These are phyloP conservation scores for Candida sp. DNA, from an alignment of 1,139 yeast genomes.

Conservation along the genomic window DNA sequence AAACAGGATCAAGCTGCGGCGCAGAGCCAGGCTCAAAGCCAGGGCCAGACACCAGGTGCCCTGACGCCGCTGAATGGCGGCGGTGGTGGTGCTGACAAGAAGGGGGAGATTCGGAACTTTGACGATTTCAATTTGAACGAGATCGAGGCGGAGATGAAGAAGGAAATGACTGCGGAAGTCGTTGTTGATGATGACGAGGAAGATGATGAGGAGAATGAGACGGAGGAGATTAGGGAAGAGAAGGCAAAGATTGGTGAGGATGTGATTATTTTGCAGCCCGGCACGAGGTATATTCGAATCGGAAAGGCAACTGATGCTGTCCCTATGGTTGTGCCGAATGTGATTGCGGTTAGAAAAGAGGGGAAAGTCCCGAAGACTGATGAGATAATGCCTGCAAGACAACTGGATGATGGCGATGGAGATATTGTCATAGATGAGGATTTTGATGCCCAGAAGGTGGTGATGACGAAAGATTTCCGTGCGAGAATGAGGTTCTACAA, in stretches of 20 bases:
- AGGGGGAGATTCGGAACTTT: constrained; percentile 30
- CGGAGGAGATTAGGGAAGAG: constrained; percentile 44
- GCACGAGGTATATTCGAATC: constrained; percentile 75
- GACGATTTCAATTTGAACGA: constrained; percentile 45
- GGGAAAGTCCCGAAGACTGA: constrained; percentile 10
- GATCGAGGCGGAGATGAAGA: constrained; percentile 43
- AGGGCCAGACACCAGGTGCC: not conserved
- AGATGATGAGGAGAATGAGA: constrained; percentile 59
- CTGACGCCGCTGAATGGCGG: constrained; percentile 22
- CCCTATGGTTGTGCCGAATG: constrained; percentile 76
- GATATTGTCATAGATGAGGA: constrained; percentile 40
- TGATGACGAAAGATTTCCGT: constrained; percentile 71
- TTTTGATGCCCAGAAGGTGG: constrained; percentile 52
- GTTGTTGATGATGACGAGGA: constrained; percentile 48
- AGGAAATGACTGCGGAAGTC: constrained; percentile 22
- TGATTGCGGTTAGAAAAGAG: constrained; percentile 58
- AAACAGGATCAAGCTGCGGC: constrained; percentile 28
- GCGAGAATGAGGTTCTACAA: constrained; percentile 95
- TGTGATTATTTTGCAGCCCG: constrained; percentile 88
- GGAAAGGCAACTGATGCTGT: constrained; percentile 87
- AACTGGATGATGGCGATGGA: constrained; percentile 18
- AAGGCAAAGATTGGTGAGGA: constrained; percentile 59
- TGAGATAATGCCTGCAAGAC: not conserved
- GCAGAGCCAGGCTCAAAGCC: not conserved
- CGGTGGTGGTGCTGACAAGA: constrained; percentile 19